Evolutionary conservation across 2,329 filamentous ascomycete species (phyloP).

Genomic region (Rugonectria rugulosa): DNA sequence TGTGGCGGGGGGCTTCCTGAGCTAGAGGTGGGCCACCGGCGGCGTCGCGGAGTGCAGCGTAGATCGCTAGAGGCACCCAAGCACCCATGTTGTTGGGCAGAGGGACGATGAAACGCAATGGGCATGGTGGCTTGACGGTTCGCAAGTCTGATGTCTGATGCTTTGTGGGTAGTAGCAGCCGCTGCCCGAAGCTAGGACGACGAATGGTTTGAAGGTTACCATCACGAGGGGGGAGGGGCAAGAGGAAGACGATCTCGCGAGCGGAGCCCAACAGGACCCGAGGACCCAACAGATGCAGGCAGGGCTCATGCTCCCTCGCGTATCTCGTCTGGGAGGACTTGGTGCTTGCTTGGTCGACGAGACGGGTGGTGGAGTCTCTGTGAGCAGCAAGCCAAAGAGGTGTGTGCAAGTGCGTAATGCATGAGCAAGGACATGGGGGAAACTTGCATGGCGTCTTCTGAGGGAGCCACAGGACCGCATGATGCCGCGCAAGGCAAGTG

Average conservation of each 20-base stretch:
- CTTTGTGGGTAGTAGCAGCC: slow-evolving; percentile 24
- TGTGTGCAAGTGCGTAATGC: slow-evolving; percentile 21
- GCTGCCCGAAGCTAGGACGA: slow-evolving; percentile 14
- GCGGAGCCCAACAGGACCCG: slow-evolving; percentile 9
- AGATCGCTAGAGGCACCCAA: slow-evolving; percentile 24
- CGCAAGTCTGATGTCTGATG: slow-evolving; percentile 12
- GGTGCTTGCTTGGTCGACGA: too few relatives aligned
- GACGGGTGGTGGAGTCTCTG: too few relatives aligned
- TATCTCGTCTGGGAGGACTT: slow-evolving; percentile 34
- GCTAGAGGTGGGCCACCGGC: slow-evolving; percentile 22
- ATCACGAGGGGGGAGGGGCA: slow-evolving; percentile 29
- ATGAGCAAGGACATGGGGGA: slow-evolving; percentile 31
- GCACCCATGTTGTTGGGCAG: background rate
- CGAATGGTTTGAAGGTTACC: slow-evolving; percentile 29
- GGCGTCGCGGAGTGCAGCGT: slow-evolving; percentile 28
- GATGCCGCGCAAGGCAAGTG: slow-evolving; percentile 25
- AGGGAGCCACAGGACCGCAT: slow-evolving; percentile 23
- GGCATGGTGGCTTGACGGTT: slow-evolving; percentile 36
- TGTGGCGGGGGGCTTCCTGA: slow-evolving; percentile 22
- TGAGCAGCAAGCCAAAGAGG: slow-evolving; percentile 25
- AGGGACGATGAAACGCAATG: slow-evolving; percentile 6
- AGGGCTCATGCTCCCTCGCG: slow-evolving; percentile 38
- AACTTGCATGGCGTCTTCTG: slow-evolving; percentile 20
- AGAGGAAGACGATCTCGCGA: slow-evolving; percentile 13
- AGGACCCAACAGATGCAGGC: slow-evolving; percentile 12